Base-by-base conservation (phyloP, 2,329 filamentous ascomycete genomes). In the Pseudogymnoascus sp. region DNA sequence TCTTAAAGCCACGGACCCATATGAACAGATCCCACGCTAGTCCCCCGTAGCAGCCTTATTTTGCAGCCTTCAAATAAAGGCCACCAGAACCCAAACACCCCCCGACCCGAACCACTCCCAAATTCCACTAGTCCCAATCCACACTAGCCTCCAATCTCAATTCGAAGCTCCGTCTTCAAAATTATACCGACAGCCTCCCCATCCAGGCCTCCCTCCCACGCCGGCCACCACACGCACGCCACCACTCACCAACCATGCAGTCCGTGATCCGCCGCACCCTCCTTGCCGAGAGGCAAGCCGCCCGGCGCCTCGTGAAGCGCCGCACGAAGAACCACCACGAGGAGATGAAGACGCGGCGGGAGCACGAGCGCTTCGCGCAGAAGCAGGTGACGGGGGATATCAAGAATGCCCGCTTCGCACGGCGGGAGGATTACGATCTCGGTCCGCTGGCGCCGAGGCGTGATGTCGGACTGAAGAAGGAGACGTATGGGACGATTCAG, bases 391-490 rank as follows among this genome's bases (percentile, higher is more conserved):
- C 67, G 67, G 59, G 69, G 61, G 65, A 76, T 67, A 70, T 82
- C 65, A 76, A 77, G 66, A 70, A 73, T 14, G 84, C 84, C 46
- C 82, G 84, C 62, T 73, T 78, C 67, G 80, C 82, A 60, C 83
- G 89, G 62, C 83, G 82, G 65, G 89, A 96, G 73, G 88, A 93
- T 74, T 96, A 89, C 85, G 79, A 88, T 67, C 76, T 91, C 67
- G 93, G 93, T 0, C 84, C 89, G 7, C 73, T 96, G 67, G 88
- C 91, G 2, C 92, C 93, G 1, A 88, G 88, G 73, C 83, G 87
- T 70, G 89, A 95, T 75, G 78, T 87, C 40, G 89, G 88, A 65
- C 78, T 79, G 0, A 70, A 76, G 50, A 79, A 81, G 68, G 81
- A 82, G 59, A 79, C 76, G 25, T 89, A 86, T 71, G 91, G 87